Conservation (phyloP, 352 stramenopile genomes). For the Peronospora farinosa region DNA sequence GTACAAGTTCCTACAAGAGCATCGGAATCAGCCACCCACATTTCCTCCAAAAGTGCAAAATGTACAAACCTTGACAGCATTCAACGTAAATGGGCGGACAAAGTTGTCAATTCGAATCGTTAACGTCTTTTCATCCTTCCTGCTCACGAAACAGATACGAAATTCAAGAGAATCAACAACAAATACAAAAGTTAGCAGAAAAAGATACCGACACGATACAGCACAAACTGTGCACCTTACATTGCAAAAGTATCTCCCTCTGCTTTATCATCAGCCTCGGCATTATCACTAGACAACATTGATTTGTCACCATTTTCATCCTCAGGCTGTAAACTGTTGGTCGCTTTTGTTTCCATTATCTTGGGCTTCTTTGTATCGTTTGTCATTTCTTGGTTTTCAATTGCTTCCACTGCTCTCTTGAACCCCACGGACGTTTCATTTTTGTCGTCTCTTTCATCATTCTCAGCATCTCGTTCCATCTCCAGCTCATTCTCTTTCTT, state of each 20-base stretch:
- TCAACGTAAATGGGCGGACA: constrained; percentile 63
- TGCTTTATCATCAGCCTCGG: constrained; percentile 5
- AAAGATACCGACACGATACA: background rate
- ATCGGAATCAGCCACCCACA: background rate
- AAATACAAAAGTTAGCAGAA: background rate
- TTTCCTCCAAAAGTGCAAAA: background rate
- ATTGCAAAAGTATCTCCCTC: constrained; percentile 9
- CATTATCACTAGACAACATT: constrained; percentile 1
- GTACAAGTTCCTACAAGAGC: constrained; percentile 40
- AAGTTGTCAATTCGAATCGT: constrained; percentile 71
- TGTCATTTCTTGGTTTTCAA: constrained; percentile 5
- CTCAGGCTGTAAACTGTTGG: constrained; percentile 12
- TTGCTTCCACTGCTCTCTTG: constrained; percentile 14
- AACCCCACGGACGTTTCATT: background rate
- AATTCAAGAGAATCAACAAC: background rate
- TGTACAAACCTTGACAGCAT: constrained; percentile 53
- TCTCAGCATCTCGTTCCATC: constrained; percentile 1
- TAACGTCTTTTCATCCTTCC: constrained; percentile 7
- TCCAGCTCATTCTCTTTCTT: background rate
- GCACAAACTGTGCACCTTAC: constrained; percentile 3
- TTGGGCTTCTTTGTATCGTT: constrained; percentile 18
- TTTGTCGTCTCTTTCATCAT: constrained; percentile 2
- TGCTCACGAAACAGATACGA: background rate
- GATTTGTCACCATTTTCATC: constrained; percentile 18
- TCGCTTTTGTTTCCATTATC: constrained; percentile 1